Evolutionary conservation across 108 stramenopile genomes (phyloP), one percentile per base, ranked within the genome.

Genomic region (Chaetoceros muelleri): DNA sequence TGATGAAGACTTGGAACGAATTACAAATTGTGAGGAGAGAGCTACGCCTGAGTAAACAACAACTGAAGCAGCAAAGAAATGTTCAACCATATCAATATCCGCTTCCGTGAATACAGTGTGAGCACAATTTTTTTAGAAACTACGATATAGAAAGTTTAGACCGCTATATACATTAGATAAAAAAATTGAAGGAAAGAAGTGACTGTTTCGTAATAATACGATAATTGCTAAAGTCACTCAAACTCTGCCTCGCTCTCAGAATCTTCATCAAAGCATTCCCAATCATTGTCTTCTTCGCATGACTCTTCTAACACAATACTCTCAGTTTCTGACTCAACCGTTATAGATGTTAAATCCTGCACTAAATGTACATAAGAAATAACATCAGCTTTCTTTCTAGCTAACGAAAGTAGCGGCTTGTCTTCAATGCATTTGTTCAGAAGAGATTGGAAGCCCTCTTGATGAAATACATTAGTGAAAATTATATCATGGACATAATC

Each of bases 1-100:
- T 87, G 51, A 13, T 65, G 1, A 55, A 57, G 16, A 73, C 77
- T 3, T 72, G 61, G 61, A 28, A 44, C 2, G 75, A 78, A 40
- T 55, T 86, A 25, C 69, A 34, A 57, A 46, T 58, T 21, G 64
- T 75, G 16, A 40, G 13, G 13, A 40, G 13, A 40, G 34, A 40
- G 13, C 8, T 10, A 40, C 5, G 34, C 8, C 8, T 10, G 34
- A 40, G 34, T 40, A 40, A 40, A 40, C 8, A 40, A 40, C 13
- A n/a, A n/a, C n/a, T n/a, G n/a, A n/a, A n/a, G n/a, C n/a, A n/a
- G n/a, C n/a, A n/a, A n/a, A n/a, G n/a, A n/a, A n/a, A n/a, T n/a
- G n/a, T n/a, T n/a, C n/a, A n/a, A n/a, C n/a, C n/a, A n/a, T n/a
- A n/a, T n/a, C n/a, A n/a, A n/a, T n/a, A n/a, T n/a, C n/a, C n/a